A percentile compares a stretch with the other conserved stretches of the same genome.
phyloP scores from a whole-genome alignment of 805 yeast genomes.

The Yamadazyma takamatsuzukensis region DNA sequence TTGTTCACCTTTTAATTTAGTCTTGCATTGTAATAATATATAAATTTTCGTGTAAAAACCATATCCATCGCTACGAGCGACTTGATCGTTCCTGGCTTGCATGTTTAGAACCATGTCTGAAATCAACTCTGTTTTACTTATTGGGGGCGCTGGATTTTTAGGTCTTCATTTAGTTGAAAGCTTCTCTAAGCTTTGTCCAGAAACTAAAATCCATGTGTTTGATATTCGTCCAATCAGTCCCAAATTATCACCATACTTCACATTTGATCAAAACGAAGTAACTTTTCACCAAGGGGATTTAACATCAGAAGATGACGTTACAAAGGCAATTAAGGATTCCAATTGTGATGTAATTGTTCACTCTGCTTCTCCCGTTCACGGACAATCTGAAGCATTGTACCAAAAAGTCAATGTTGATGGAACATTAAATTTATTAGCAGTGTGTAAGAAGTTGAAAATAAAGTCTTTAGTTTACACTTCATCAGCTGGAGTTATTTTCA shows the following conservation, averaged over 20 bases:
- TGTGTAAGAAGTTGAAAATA: constrained; percentile 49
- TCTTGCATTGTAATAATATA: not conserved
- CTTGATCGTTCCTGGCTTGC: not conserved
- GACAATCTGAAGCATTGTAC: constrained; percentile 75
- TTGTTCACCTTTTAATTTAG: constrained; percentile 18
- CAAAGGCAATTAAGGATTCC: constrained; percentile 53
- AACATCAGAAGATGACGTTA: constrained; percentile 68
- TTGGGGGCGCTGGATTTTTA: constrained; percentile 96
- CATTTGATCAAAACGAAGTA: constrained; percentile 61
- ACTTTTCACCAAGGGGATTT: constrained; percentile 77
- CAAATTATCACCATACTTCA: constrained; percentile 63
- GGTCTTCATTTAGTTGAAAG: constrained; percentile 90
- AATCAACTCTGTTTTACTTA: constrained; percentile 61
- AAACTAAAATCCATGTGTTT: constrained; percentile 77
- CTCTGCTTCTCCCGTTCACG: constrained; percentile 96
- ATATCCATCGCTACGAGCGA: not conserved
- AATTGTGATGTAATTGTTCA: constrained; percentile 81
- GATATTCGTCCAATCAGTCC: constrained; percentile 89
- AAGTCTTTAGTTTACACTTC: constrained; percentile 88
- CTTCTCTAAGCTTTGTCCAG: constrained; percentile 61
- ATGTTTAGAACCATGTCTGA: constrained; percentile 4
- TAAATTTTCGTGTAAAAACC: not conserved
- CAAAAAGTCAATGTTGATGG: constrained; percentile 90
- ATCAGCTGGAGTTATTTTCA: constrained; percentile 95
- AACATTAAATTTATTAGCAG: constrained; percentile 67